Evolutionary conservation across 2,329 filamentous ascomycete species (phyloP).

Genomic region (Cordyceps tenuipes): DNA sequence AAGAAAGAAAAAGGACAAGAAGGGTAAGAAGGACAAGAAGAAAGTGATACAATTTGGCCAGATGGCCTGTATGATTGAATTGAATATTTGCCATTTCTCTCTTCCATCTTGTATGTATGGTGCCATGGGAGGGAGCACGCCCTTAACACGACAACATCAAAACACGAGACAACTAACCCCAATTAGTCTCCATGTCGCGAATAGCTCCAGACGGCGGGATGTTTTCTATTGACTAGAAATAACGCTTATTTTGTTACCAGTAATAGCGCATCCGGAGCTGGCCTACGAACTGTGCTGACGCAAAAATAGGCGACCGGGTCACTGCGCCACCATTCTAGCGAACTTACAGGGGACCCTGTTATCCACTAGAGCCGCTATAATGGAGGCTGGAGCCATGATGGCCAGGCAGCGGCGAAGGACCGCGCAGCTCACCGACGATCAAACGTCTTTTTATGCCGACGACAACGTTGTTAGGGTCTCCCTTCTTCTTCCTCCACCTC

Average conservation of each 20-base stretch:
- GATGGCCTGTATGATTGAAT: not conserved
- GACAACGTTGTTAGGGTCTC: not conserved
- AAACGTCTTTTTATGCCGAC: not conserved
- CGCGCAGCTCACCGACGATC: not conserved
- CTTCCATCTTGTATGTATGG: not conserved
- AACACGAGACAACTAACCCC: not conserved
- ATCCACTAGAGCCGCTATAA: not conserved
- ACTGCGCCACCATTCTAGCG: conserved; percentile 1
- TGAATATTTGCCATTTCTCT: not conserved
- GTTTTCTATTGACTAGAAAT: not conserved
- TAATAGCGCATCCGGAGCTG: too few relatives aligned
- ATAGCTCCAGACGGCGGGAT: not conserved
- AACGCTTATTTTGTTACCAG: not conserved
- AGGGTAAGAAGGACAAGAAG: too few relatives aligned
- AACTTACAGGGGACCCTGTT: not conserved
- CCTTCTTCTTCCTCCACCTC: not conserved
- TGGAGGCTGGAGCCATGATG: not conserved
- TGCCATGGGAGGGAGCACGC: not conserved
- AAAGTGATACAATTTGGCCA: not conserved
- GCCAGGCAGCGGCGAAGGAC: not conserved
- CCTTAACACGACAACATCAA: not conserved
- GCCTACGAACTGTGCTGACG: not conserved
- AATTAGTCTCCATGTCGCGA: conserved; percentile 7
- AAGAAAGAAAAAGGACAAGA: not conserved
- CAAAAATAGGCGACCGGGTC: not conserved